A percentile compares a stretch with the other conserved stretches of the same genome.
Evolutionary conservation across 768 basidiomycete genomes (phyloP).

Genomic region (Kwoniella botswanensis): DNA sequence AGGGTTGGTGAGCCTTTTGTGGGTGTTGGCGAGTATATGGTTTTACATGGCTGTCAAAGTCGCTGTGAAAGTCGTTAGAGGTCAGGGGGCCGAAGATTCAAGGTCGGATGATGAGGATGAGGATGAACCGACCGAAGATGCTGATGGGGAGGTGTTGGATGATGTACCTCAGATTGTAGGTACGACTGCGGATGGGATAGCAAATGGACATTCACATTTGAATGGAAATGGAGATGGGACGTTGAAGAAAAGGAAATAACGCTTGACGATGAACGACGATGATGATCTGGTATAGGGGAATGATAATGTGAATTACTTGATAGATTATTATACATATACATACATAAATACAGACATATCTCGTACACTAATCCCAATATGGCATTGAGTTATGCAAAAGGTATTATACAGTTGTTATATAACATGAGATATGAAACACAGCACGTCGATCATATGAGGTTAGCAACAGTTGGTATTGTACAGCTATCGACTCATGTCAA

Average conservation of each 20-base stretch:
- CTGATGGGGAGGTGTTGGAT: conserved; percentile 7
- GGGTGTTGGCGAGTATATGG: conserved; percentile 71
- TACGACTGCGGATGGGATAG: background rate
- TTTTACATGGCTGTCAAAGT: conserved; percentile 82
- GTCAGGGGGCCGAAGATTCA: conserved; percentile 76
- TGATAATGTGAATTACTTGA: too few relatives aligned
- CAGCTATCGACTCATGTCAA: too few relatives aligned
- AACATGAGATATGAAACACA: too few relatives aligned
- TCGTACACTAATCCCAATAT: too few relatives aligned
- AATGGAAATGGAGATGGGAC: conserved; percentile 10
- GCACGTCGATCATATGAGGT: too few relatives aligned
- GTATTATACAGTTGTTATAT: too few relatives aligned
- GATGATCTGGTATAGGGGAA: too few relatives aligned
- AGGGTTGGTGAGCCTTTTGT: conserved; percentile 54
- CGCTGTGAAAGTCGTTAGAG: conserved; percentile 77
- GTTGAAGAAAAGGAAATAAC: conserved; percentile 8
- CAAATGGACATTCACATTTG: background rate
- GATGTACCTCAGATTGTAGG: conserved; percentile 18
- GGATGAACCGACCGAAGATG: conserved; percentile 9
- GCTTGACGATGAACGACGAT: background rate
- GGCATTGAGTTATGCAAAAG: too few relatives aligned
- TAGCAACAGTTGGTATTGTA: too few relatives aligned
- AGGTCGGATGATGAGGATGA: conserved; percentile 69
- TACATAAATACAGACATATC: background rate
- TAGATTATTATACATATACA: background rate